phyloP scores from a whole-genome alignment of 2,329 filamentous ascomycete species.

The Ilyonectria robusta region DNA sequence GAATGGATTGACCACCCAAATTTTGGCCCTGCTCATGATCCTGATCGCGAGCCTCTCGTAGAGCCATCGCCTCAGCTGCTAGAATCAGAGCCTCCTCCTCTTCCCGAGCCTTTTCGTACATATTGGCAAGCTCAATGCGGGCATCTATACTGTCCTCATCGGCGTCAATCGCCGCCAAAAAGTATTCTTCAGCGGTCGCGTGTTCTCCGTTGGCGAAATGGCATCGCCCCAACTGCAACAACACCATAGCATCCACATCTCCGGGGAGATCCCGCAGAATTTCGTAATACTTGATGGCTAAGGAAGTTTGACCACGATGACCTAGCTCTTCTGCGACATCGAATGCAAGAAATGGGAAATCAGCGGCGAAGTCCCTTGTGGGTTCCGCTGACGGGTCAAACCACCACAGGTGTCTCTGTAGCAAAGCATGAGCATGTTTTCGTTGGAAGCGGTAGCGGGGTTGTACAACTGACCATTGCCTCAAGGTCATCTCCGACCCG shows the following conservation, averaged over 20 bases:
- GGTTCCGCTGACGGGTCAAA: conserved; percentile 74
- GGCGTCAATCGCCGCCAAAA: conserved; percentile 79
- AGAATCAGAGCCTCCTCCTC: conserved; percentile 83
- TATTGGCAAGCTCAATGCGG: conserved; percentile 83
- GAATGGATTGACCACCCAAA: background rate
- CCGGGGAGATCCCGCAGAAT: conserved; percentile 65
- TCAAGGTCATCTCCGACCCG: conserved; percentile 78
- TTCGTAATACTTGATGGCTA: conserved; percentile 70
- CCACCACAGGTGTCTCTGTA: conserved; percentile 76
- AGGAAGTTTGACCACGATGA: conserved; percentile 44
- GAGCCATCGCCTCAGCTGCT: conserved; percentile 80
- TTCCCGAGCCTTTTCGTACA: conserved; percentile 84
- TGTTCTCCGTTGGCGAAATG: conserved; percentile 75
- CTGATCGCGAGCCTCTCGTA: conserved; percentile 66
- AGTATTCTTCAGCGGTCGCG: conserved; percentile 82
- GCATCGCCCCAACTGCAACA: conserved; percentile 75
- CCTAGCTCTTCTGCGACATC: conserved; percentile 69
- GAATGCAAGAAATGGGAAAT: conserved; percentile 85
- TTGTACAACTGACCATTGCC: conserved; percentile 73
- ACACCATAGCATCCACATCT: conserved; percentile 65
- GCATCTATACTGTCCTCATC: conserved; percentile 82
- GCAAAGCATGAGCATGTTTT: conserved; percentile 29
- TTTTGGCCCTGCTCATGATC: conserved; percentile 22
- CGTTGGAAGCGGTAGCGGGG: background rate
- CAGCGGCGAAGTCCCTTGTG: conserved; percentile 65